Evolutionary conservation across 2,329 filamentous ascomycete genomes (phyloP).

Genomic region (Ceratocystis alfenasii): DNA sequence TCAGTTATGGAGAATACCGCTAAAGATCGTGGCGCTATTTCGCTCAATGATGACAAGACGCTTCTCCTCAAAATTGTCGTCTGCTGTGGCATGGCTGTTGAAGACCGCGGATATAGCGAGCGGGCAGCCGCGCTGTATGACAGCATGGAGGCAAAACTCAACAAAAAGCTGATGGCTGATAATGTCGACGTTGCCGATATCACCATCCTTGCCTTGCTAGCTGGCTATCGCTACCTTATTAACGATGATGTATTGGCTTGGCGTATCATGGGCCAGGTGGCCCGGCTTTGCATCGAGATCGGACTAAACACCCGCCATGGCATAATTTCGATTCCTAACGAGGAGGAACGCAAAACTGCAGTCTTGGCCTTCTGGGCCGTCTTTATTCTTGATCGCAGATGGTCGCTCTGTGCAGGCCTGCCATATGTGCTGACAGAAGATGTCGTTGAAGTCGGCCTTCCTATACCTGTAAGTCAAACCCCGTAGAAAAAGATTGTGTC

Average conservation of each 20-base stretch:
- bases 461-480: slow-evolving; percentile 55
- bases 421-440: slow-evolving; percentile 76
- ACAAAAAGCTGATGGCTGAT: slow-evolving; percentile 51
- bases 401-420: slow-evolving; percentile 81
- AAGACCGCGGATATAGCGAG: slow-evolving; percentile 67
- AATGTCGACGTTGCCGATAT: slow-evolving; percentile 37
- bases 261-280: slow-evolving; percentile 73
- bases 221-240: slow-evolving; percentile 66
- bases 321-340: slow-evolving; percentile 55
- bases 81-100: slow-evolving; percentile 63
- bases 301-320: slow-evolving; percentile 73
- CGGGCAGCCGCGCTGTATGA: slow-evolving; percentile 62
- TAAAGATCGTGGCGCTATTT: slow-evolving; percentile 29
- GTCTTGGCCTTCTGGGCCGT: slow-evolving; percentile 74
- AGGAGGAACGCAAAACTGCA: slow-evolving; percentile 54
- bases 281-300: slow-evolving; percentile 65
- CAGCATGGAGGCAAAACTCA: slow-evolving; percentile 59
- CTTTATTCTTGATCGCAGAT: slow-evolving; percentile 73
- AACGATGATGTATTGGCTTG: slow-evolving; percentile 81
- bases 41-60: slow-evolving; percentile 42
- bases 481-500: neutral
- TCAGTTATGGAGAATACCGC: slow-evolving; percentile 52
- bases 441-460: slow-evolving; percentile 69
- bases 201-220: slow-evolving; percentile 41
- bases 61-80: slow-evolving; percentile 72